phyloP scores from a whole-genome alignment of 768 basidiomycete species.

The Leccinum longicurvipes region DNA sequence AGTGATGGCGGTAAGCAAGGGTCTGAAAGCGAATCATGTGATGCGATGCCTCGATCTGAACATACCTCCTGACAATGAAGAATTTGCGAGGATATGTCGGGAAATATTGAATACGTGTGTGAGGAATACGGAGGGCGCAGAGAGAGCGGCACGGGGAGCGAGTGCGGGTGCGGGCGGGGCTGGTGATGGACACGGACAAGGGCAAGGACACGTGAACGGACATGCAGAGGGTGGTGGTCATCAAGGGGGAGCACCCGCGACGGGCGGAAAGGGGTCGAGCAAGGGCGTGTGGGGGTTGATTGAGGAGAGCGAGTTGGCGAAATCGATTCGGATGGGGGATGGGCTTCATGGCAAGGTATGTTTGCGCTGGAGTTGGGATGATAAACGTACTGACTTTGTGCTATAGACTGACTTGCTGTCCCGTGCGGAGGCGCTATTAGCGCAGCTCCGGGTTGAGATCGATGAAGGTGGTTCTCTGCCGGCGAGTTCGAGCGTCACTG shows the following conservation, averaged over 20 bases:
- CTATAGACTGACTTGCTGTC: background rate
- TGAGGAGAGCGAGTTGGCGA: no score
- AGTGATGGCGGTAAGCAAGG: constrained; percentile 86
- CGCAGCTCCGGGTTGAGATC: background rate
- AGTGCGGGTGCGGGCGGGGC: no score
- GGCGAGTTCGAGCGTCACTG: background rate
- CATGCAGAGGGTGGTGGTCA: no score
- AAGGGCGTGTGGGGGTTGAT: no score
- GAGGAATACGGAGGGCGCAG: constrained; percentile 90
- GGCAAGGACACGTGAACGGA: no score
- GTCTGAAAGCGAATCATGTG: constrained; percentile 77
- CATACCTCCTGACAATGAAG: no score
- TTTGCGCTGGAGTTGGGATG: background rate
- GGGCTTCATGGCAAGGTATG: constrained; percentile 41
- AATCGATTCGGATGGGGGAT: constrained; percentile 52
- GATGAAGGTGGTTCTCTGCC: background rate
- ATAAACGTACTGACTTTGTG: background rate
- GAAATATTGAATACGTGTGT: constrained; percentile 90
- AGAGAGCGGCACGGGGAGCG: constrained; percentile 31
- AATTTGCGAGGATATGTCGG: constrained; percentile 81
- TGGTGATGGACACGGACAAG: no score
- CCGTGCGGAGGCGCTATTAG: background rate
- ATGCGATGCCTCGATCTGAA: constrained; percentile 93
- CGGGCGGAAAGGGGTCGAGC: no score
- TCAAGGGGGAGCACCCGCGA: no score